Base-by-base conservation (phyloP, 306 rosid species). In the Purshia tridentata region DNA sequence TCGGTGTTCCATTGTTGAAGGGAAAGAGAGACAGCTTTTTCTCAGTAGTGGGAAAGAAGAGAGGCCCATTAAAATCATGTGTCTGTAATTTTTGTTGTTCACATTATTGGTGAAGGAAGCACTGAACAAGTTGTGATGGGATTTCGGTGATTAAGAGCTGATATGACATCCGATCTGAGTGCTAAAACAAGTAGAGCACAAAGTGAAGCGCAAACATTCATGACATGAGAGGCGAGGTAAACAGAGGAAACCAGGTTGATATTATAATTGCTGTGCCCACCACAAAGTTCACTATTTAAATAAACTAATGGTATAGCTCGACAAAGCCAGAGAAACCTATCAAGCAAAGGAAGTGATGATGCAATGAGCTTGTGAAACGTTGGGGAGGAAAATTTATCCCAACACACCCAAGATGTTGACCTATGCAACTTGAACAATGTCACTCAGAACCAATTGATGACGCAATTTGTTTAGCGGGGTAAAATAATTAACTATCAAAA, bases 51-150 rank as follows among this genome's bases (percentile, higher is more conserved):
- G 76, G 80, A 86, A 78, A 58, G 76, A 80, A 65, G 55, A 57
- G 70, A 51, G 84, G 41, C 71, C 90, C 85, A 72, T n/a, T 49
- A 81, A 76, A 10, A 64, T 76, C 86, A 71, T 75, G 65, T 65
- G 57, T 70, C 14, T 73, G 59, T 68, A 47, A 58, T 67, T 63
- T 53, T 57, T 54, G 49, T 57, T 79, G 50, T 40, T 80, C 80
- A 72, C 81, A 74, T 80, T 72, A 83, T 81, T 83, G 81, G 70
- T 57, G 72, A 70, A 72, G 66, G 72, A 74, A 49, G 51, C 22
- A 68, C 75, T 22, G 6, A 76, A 49, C 70, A 88, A 82, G 68
- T 78, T 77, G 81, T 71, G 72, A 85, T 59, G 69, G 73, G 47
- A 19, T 54, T 73, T 64, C 18, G 69, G 45, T 67, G 77, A 50